Base-by-base conservation (phyloP, 495 filamentous ascomycete genomes). In the Lophiotrema nucula region DNA sequence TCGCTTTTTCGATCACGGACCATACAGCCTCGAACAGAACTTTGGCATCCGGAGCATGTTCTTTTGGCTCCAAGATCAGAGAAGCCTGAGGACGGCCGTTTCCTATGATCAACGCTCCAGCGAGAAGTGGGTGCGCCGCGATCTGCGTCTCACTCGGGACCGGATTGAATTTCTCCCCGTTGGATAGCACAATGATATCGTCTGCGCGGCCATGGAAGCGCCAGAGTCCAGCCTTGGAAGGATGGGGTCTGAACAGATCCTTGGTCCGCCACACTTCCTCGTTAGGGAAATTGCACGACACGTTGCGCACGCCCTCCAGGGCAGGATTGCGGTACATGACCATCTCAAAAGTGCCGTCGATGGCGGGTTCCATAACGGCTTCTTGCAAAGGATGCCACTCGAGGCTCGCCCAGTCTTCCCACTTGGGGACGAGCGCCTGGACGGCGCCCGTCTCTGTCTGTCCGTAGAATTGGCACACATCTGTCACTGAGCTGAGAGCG, bases 81-180 rank as follows among this genome's bases (percentile, higher is more conserved):
- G 67, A 51, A 1, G 71, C 58, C 43, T 78, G 70, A 23, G 72
- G 72, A 13, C 67, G 57, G 21, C 67, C 66, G 2, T 60, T 41
- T 1, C 77, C 76, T 23, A 58, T 67, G 6, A 78, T 65, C 15
- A 79, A 35, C 0, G 58, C 69, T n/a, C 58, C 35, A 19, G 58
- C 64, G 23, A 74, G 50, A 0, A 38, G 19, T 4, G 55, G 18
- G 37, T 47, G 37, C 16, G 66, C 33, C 4, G 59, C 35, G 3
- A 73, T 44, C 3, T 43, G 15, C 0, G 49, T 59, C 45, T 79
- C 76, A 50, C 72, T 68, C 0, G 66, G 55, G n/a, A 76, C 51
- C 2, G 74, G 74, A 51, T 74, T 74, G 12, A 72, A 68, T 57
- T 74, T 77, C 25, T 76, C 68, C 0, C 75, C 77, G 28, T 70